These are phyloP conservation scores for Fusarium sp. DNA, from an alignment of 2,329 filamentous ascomycete species.

Conservation along the genomic window DNA sequence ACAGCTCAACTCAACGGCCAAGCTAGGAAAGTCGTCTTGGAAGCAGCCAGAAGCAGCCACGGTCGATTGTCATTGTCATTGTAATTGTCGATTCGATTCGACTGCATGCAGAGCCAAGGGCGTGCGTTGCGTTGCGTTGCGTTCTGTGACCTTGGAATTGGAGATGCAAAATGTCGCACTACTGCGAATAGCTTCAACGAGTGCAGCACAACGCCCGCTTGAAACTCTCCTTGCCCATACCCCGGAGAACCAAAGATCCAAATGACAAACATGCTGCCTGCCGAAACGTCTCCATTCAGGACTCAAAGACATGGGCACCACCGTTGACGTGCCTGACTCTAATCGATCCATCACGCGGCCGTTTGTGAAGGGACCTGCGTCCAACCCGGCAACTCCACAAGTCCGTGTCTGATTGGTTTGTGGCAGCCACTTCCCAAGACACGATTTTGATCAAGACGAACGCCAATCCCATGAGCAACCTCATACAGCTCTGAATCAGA, in stretches of 20 bases:
- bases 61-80: no score
- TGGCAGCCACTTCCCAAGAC: constrained; percentile 4
- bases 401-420: constrained; percentile 11
- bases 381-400: constrained; percentile 5
- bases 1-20: constrained; percentile 14
- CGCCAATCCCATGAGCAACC: not conserved
- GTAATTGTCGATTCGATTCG: not conserved
- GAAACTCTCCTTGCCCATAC: not conserved
- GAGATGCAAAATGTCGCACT: not conserved
- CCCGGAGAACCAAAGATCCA: constrained; percentile 4
- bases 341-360: not conserved
- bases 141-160: not conserved
- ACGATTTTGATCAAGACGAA: not conserved
- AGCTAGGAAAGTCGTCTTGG: not conserved
- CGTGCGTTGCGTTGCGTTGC: constrained; percentile 17
- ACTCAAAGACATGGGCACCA: not conserved
- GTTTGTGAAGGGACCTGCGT: constrained; percentile 4
- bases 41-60: constrained; percentile 12
- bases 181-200: constrained; percentile 18
- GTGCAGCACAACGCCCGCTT: not conserved
- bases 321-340: not conserved
- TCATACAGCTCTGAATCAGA: not conserved
- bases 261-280: constrained; percentile 8
- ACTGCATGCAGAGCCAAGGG: constrained; percentile 13
- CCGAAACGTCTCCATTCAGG: not conserved